phyloP scores from a whole-genome alignment of 768 basidiomycete genomes.

The Pisolithus orientalis region DNA sequence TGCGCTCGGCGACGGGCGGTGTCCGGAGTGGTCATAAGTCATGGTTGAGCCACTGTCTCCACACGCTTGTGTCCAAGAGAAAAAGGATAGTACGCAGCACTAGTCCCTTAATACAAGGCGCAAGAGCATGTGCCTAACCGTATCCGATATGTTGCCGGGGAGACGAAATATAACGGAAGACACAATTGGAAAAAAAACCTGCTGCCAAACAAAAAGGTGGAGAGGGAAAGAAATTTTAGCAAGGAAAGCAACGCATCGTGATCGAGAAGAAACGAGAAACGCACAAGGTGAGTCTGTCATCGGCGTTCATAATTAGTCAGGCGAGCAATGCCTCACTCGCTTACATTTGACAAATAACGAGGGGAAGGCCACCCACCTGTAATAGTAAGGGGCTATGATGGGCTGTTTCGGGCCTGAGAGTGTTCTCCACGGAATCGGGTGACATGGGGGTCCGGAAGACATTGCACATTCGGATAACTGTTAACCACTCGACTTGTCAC shows the following conservation, averaged over 20 bases:
- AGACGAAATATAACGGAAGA: constrained; percentile 17
- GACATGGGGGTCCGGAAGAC: constrained; percentile 23
- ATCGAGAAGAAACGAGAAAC: constrained; percentile 11
- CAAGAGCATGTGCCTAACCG: constrained; percentile 18
- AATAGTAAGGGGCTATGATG: constrained; percentile 22
- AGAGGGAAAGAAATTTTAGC: constrained; percentile 10
- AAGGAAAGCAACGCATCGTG: constrained; percentile 3
- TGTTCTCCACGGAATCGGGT: constrained; percentile 26
- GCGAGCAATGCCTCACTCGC: constrained; percentile 23
- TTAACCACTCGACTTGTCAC: constrained; percentile 15
- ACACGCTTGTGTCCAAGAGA: constrained; percentile 19
- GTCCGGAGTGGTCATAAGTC: constrained; percentile 21
- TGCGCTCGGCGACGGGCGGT: constrained; percentile 18
- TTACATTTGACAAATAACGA: constrained; percentile 11
- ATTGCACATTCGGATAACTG: constrained; percentile 15
- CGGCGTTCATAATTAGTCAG: constrained; percentile 26
- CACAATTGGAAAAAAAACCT: constrained; percentile 14
- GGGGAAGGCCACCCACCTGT: constrained; percentile 5
- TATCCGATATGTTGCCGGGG: constrained; percentile 21
- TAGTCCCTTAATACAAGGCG: constrained; percentile 27
- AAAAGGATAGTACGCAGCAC: constrained; percentile 11
- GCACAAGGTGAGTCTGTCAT: constrained; percentile 7
- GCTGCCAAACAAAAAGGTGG: constrained; percentile 18
- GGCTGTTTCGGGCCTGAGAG: constrained; percentile 14
- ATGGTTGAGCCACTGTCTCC: constrained; percentile 17